Percentiles rank a stretch among this genome's conserved stretches.
These are phyloP conservation scores for Annulohypoxylon bovei DNA, from an alignment of 495 filamentous ascomycete genomes.

Conservation along the genomic window DNA sequence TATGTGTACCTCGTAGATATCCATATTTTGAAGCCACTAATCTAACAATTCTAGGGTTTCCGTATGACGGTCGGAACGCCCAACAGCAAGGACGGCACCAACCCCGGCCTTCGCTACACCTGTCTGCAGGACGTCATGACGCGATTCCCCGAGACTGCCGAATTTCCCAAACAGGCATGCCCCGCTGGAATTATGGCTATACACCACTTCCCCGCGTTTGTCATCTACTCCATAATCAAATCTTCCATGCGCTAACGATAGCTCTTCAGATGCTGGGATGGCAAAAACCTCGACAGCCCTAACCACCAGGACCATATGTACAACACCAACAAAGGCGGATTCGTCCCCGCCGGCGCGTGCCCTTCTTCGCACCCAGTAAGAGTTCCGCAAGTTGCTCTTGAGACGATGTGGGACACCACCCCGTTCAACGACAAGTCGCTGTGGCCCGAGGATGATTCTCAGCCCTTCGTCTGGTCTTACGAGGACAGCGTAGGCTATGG, in stretches of 20 bases:
- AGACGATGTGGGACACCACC: slow-evolving; percentile 56
- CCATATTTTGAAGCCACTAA: neutral
- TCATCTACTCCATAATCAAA: slow-evolving; percentile 19
- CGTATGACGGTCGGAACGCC: slow-evolving; percentile 53
- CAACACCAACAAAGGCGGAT: slow-evolving; percentile 45
- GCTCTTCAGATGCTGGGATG: slow-evolving; percentile 54
- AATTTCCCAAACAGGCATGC: slow-evolving; percentile 44
- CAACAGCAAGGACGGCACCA: slow-evolving; percentile 40
- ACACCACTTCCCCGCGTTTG: slow-evolving; percentile 52
- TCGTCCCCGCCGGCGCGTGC: slow-evolving; percentile 46
- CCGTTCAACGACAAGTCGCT: slow-evolving; percentile 50
- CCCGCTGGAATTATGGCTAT: slow-evolving; percentile 50
- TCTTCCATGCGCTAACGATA: slow-evolving; percentile 12
- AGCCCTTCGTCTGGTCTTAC: slow-evolving; percentile 48
- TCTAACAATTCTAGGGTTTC: slow-evolving; percentile 49
- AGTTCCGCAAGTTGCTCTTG: slow-evolving; percentile 52
- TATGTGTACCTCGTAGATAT: slow-evolving; percentile 45
- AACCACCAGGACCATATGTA: slow-evolving; percentile 58
- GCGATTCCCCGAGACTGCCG: slow-evolving; percentile 46
- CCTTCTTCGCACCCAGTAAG: slow-evolving; percentile 52
- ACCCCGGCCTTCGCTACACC: slow-evolving; percentile 46
- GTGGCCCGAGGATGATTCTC: slow-evolving; percentile 52
- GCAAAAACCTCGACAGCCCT: slow-evolving; percentile 57
- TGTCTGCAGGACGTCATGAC: slow-evolving; percentile 50
- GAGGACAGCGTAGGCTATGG: slow-evolving; percentile 50